phyloP scores from a whole-genome alignment of 2,329 filamentous ascomycete genomes.

The Byssoonygena ceratinophila region DNA sequence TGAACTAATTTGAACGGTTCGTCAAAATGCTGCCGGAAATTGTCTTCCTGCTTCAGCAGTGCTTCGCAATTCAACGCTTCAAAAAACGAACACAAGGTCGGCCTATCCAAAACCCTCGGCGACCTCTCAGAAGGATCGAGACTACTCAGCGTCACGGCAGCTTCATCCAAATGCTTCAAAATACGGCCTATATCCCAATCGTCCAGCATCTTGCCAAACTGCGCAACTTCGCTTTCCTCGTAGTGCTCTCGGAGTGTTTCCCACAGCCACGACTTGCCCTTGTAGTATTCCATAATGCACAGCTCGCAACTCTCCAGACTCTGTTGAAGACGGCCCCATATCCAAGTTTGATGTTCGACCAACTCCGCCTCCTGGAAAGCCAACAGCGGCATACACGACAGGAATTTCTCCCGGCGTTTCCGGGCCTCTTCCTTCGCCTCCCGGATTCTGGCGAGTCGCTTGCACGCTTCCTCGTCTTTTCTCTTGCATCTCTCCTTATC shows the following conservation, averaged over 20 bases:
- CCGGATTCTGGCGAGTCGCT: conserved; percentile 24
- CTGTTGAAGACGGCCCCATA: conserved; percentile 47
- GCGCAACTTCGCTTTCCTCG: conserved; percentile 38
- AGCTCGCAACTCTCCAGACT: conserved; percentile 55
- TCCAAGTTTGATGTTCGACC: conserved; percentile 50
- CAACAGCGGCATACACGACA: conserved; percentile 58
- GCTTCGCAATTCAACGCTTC: conserved; percentile 77
- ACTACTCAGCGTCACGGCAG: conserved; percentile 44
- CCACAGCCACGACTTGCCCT: conserved; percentile 52
- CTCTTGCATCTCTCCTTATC: conserved; percentile 22
- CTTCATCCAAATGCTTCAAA: conserved; percentile 48
- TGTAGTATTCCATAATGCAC: conserved; percentile 66
- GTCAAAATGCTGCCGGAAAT: conserved; percentile 57
- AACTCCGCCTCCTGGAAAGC: conserved; percentile 54
- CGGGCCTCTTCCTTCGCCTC: conserved; percentile 46
- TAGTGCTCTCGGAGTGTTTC: conserved; percentile 50
- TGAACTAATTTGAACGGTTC: conserved; percentile 72
- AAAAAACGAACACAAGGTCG: conserved; percentile 69
- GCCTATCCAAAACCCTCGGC: conserved; percentile 42
- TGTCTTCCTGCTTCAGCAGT: conserved; percentile 52
- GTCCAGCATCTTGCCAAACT: conserved; percentile 49
- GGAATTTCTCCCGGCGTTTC: conserved; percentile 50
- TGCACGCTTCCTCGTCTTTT: conserved; percentile 33
- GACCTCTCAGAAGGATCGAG: conserved; percentile 43
- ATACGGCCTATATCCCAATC: conserved; percentile 53